Percentiles rank a stretch among this genome's conserved stretches.
These are phyloP conservation scores for Debaryomyces subglobosus DNA, from an alignment of 1,139 yeast species.

Conservation along the genomic window DNA sequence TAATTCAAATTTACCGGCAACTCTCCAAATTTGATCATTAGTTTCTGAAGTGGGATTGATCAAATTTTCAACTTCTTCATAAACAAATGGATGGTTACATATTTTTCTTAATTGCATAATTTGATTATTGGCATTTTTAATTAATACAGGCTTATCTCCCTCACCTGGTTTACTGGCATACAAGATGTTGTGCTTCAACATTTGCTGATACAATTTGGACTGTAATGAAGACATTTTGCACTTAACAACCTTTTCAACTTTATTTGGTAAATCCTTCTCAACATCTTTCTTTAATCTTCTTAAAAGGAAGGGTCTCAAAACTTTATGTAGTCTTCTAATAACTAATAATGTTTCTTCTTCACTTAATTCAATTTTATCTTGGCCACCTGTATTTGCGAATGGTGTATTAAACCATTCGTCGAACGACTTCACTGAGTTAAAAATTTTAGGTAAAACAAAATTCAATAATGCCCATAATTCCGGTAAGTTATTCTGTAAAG, in stretches of 20 bases:
- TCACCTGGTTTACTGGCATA: conserved; percentile 58
- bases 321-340: conserved; percentile 94
- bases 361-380: conserved; percentile 74
- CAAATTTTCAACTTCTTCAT: conserved; percentile 88
- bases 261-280: conserved; percentile 93
- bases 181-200: conserved; percentile 70
- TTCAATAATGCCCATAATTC: conserved; percentile 84
- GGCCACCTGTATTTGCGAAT: conserved; percentile 80
- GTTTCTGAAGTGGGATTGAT: conserved; percentile 76
- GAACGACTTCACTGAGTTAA: conserved; percentile 82
- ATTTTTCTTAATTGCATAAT: conserved; percentile 95
- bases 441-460: conserved; percentile 77
- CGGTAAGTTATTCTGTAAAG: conserved; percentile 81
- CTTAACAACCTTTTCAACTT: conserved; percentile 91
- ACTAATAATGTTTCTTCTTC: conserved; percentile 95
- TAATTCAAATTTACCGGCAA: conserved; percentile 77
- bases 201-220: conserved; percentile 73
- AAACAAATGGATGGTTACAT: conserved; percentile 97
- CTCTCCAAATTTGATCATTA: conserved; percentile 75
- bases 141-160: conserved; percentile 52
- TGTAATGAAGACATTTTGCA: conserved; percentile 94
- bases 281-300: conserved; percentile 97
- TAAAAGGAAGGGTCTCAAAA: conserved; percentile 88
- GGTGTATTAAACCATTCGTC: conserved; percentile 91
- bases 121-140: conserved; percentile 87